phyloP scores from a whole-genome alignment of 768 basidiomycete genomes.

The Coprinopsis strossmayeri region DNA sequence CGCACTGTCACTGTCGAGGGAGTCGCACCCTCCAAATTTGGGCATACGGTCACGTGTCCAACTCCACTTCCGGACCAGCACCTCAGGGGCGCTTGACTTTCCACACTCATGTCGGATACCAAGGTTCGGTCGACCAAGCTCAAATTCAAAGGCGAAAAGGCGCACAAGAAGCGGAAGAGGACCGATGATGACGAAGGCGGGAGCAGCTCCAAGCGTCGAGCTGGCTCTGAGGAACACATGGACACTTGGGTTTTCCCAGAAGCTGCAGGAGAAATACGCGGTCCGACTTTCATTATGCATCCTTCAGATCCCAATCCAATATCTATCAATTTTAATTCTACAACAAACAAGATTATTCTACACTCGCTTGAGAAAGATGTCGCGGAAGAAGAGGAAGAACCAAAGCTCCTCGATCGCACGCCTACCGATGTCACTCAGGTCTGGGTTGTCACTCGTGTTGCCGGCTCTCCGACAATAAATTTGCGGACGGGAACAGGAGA shows the following conservation, averaged over 20 bases:
- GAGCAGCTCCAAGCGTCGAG: constrained; percentile 41
- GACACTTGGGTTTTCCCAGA: constrained; percentile 81
- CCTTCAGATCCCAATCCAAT: constrained; percentile 76
- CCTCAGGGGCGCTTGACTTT: not conserved
- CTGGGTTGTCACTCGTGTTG: constrained; percentile 85
- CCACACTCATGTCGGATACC: constrained; percentile 24
- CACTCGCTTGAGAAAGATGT: constrained; percentile 55
- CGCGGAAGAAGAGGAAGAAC: constrained; percentile 38
- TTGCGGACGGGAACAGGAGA: constrained; percentile 82
- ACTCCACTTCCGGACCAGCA: constrained; percentile 25
- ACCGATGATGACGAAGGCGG: constrained; percentile 50
- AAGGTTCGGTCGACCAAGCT: constrained; percentile 69
- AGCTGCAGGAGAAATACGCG: constrained; percentile 65
- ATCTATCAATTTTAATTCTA: constrained; percentile 72
- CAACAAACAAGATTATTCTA: constrained; percentile 66
- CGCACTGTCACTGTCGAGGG: no score
- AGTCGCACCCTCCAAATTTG: no score
- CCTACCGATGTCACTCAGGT: constrained; percentile 85
- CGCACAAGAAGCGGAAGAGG: constrained; percentile 75
- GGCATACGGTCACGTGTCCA: no score
- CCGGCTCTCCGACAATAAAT: constrained; percentile 80
- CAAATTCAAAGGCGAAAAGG: constrained; percentile 86
- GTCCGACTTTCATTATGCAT: constrained; percentile 82
- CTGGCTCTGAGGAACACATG: constrained; percentile 46
- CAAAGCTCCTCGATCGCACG: constrained; percentile 51